phyloP scores from a whole-genome alignment of 768 basidiomycete genomes.

The Hericium coralloides region DNA sequence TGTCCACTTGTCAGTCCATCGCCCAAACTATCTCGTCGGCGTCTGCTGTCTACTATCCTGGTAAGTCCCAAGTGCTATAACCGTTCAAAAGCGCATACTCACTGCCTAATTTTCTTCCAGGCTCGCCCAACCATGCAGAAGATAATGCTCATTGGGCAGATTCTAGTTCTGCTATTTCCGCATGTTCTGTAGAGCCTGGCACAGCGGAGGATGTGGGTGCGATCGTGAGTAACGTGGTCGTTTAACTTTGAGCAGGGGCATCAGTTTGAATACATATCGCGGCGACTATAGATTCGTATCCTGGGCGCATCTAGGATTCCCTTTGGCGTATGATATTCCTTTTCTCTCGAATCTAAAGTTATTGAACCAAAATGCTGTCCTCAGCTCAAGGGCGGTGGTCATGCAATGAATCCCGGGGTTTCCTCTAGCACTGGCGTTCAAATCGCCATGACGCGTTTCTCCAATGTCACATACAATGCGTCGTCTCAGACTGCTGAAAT shows the following conservation, averaged over 20 bases:
- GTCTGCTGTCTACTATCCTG: neutral
- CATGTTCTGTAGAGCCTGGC: constrained; percentile 2
- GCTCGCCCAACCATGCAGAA: neutral
- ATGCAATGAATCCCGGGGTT: constrained; percentile 44
- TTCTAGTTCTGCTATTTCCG: neutral
- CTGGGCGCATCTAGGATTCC: neutral
- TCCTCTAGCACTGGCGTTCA: constrained; percentile 54
- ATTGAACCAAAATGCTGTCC: neutral
- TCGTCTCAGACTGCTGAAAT: constrained; percentile 7
- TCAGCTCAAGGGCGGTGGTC: constrained; percentile 59
- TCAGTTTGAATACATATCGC: too few species aligned
- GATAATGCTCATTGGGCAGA: neutral
- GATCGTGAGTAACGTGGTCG: neutral
- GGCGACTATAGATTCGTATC: neutral
- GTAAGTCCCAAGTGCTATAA: neutral
- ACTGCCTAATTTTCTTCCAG: neutral
- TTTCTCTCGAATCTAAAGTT: neutral
- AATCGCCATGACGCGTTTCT: constrained; percentile 45
- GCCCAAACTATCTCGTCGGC: neutral
- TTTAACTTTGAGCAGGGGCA: too few species aligned
- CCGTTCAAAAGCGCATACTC: neutral
- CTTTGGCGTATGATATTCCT: neutral
- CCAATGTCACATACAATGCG: constrained; percentile 14
- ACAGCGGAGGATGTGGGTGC: neutral
- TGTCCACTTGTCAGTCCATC: neutral